Evolutionary conservation across 2,329 filamentous ascomycete species (phyloP), one percentile per base, ranked within the genome.

Genomic region (Gnomoniopsis sp.): DNA sequence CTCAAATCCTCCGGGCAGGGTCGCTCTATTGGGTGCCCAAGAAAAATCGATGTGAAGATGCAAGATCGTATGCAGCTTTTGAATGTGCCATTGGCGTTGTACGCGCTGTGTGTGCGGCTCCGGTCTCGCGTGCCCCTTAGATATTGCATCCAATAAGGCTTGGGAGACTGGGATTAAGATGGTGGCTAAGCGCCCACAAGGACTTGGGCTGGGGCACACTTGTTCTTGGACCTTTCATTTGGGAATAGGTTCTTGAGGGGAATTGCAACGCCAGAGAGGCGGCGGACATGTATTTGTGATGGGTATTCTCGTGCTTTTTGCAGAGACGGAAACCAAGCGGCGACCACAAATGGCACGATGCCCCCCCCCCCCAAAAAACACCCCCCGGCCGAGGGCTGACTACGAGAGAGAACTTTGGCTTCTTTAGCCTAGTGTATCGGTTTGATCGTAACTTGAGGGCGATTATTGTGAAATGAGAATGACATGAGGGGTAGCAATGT

Each of bases 91-190:
- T 61, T 61, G 56, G 59, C 44, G 59, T 52, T 47, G 49, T 61
- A 61, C 59, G 59, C 59, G 59, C 59, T 53, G 53, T 49, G 43
- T 44, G 51, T 53, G 53, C 49, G 56, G 56, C 49, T 49, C 49
- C 43, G 26, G 55, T 53, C 59, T 59, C 57, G 53, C 34, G 14
- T 50, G 57, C 59, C 57, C 55, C 52, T 59, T 34, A 11, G 22
- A 22, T 22, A 36, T n/a, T 34, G 15, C n/a, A 53, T 34, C 56
- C 53, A 59, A 56, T 59, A 21, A 53, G 44, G 23, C 21, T 4
- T 6, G 11, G 10, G 17, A 17, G 57, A 47, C 19, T 43, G 52
- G 53, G 34, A 30, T 49, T 21, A 11, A 7, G 38, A 14, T 46
- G 51, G 26, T 22, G 11, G 58, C 43, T 59, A 61, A 61, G 59